Conservation (phyloP, 805 yeast genomes). For the Pichia exigua region DNA sequence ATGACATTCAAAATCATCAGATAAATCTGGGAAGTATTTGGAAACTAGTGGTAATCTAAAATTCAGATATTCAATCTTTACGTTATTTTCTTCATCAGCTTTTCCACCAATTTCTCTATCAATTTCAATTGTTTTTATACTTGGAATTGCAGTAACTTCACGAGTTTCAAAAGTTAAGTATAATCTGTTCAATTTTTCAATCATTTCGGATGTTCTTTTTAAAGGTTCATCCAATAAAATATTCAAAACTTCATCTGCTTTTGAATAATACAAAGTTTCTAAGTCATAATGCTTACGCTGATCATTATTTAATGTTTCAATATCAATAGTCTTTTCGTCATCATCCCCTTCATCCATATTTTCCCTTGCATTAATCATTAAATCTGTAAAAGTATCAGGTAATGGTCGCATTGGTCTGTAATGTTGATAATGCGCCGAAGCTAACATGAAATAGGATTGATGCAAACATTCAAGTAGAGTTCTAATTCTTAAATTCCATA, state of each 20-base stretch:
- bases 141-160: neutral
- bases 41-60: constrained; percentile 7
- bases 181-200: constrained; percentile 17
- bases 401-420: constrained; percentile 30
- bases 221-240: constrained; percentile 39
- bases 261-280: constrained; percentile 47
- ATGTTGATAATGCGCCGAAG: constrained; percentile 60
- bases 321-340: constrained; percentile 20
- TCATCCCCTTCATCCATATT: constrained; percentile 12
- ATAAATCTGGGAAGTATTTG: constrained; percentile 1
- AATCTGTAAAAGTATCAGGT: constrained; percentile 27
- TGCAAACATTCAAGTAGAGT: constrained; percentile 58
- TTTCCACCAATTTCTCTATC: constrained; percentile 3
- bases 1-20: constrained; percentile 3
- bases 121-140: neutral
- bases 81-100: neutral
- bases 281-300: constrained; percentile 30
- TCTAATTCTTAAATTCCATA: constrained; percentile 29
- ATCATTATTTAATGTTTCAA: constrained; percentile 15
- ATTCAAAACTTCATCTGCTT: constrained; percentile 56
- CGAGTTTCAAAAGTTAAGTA: constrained; percentile 11
- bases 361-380: constrained; percentile 10
- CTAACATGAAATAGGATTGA: constrained; percentile 70
- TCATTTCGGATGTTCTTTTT: constrained; percentile 28
- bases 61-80: neutral